Base-by-base conservation (phyloP, 192 early-diverging fungal species). In the Dissophora ornata region DNA sequence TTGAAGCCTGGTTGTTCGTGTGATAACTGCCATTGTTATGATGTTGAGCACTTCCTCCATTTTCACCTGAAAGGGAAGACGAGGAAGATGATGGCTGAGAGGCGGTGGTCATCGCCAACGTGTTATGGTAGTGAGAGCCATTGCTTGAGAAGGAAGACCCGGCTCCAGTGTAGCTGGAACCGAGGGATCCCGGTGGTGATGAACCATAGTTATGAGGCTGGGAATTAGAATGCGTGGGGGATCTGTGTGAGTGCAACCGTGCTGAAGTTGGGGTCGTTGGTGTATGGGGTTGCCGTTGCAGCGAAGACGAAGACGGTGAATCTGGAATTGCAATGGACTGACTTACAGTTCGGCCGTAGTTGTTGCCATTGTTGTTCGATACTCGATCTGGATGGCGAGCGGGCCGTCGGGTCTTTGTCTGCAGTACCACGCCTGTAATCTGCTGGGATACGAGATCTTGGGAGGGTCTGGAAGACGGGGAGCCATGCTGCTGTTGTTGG, bases 91-190 rank as follows among this genome's bases (percentile, higher is more conserved):
- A 77, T 3, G 71, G 41, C 7, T 52, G 51, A 7, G 73, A 67
- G 13, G 59, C 50, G 13, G 45, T 67, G 13, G 73, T 77, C 73
- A 77, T 77, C 12, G 73, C 51, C 3, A 77, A 46, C 53, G 57
- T 62, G 18, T 29, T 55, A 9, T 51, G 64, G 16, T 59, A 77
- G 33, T 67, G 73, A 4, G 73, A 77, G 0, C 50, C 63, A 0
- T 58, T 67, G 38, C 73, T 77, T 10, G 64, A 77, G 42, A 54
- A 77, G 2, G 73, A 77, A 2, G 73, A 77, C 9, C 45, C 47
- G 3, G 21, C 73, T 0, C 44, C 62, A 6, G 29, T 61, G 13
- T 59, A 51, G 47, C 51, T 75, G 11, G 58, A 77, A 25, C 50
- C 57, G 29, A 60, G 45, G 2, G 71, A 77, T 50, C 15, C 64